A percentile compares a stretch with the other conserved stretches of the same genome.
These are phyloP conservation scores for Ophiosphaerella korrae DNA, from an alignment of 2,329 filamentous ascomycete genomes.

Conservation along the genomic window DNA sequence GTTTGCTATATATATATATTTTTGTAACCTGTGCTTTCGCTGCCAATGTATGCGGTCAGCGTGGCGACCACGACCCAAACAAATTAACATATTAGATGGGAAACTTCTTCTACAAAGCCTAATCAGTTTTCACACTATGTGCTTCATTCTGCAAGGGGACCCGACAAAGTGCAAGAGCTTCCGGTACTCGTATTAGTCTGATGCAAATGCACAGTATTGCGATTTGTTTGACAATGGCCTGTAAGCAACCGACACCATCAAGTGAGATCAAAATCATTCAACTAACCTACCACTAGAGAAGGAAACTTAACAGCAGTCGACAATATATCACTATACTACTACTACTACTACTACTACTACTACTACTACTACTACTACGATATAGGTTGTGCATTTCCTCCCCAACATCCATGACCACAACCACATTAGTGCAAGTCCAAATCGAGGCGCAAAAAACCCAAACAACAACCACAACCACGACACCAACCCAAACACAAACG, in stretches of 20 bases:
- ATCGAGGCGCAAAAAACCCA: too few species aligned
- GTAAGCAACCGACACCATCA: conserved; percentile 12
- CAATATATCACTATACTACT: conserved; percentile 17
- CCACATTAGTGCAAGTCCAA: not conserved
- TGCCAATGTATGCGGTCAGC: conserved; percentile 13
- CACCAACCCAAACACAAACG: not conserved
- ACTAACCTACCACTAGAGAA: conserved; percentile 5
- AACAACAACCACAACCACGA: not conserved
- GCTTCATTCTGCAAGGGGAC: conserved; percentile 25
- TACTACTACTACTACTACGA: conserved; percentile 31
- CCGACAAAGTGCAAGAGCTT: conserved; percentile 18
- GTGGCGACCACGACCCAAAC: conserved; percentile 15
- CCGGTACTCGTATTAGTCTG: conserved; percentile 22
- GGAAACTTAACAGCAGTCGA: conserved; percentile 15
- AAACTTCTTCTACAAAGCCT: conserved; percentile 30
- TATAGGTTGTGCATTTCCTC: conserved; percentile 18
- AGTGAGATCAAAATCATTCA: not conserved
- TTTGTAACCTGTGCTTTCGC: not conserved
- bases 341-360: conserved; percentile 32
- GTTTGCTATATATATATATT: not conserved
- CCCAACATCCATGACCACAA: conserved; percentile 2
- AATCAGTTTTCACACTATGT: conserved; percentile 22
- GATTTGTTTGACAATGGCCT: conserved; percentile 24
- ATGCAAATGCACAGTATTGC: conserved; percentile 27
- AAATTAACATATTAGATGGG: conserved; percentile 24